Percentiles rank a stretch among this genome's conserved stretches.
Conservation (phyloP, 2,329 filamentous ascomycete genomes). For the Colletotrichum eremochloae region DNA sequence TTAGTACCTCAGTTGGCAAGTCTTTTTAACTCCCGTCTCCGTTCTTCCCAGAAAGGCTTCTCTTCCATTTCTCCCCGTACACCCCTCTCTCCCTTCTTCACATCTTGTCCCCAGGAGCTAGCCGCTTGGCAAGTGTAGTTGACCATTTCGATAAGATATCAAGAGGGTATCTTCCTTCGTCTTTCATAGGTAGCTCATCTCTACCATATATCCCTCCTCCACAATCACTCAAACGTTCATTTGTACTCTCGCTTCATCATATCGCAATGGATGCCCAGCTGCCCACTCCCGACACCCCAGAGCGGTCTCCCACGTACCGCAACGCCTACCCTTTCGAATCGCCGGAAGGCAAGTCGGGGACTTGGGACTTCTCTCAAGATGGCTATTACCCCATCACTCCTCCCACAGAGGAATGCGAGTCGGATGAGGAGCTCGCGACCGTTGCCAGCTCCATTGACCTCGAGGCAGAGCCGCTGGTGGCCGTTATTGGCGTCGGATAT, state of each 20-base stretch:
- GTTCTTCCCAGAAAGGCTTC: slow-evolving; percentile 13
- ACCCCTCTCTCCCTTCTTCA: slow-evolving; percentile 26
- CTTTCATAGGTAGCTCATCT: background rate
- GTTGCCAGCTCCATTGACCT: slow-evolving; percentile 39
- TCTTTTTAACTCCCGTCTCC: slow-evolving; percentile 40
- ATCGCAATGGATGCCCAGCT: slow-evolving; percentile 35
- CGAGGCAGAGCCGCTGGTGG: slow-evolving; percentile 54
- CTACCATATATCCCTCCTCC: background rate
- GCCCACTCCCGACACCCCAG: slow-evolving; percentile 38
- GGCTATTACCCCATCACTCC: slow-evolving; percentile 42
- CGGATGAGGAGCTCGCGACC: slow-evolving; percentile 41
- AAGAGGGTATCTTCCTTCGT: slow-evolving; percentile 20
- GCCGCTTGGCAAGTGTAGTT: slow-evolving; percentile 32
- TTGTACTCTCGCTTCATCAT: slow-evolving; percentile 15
- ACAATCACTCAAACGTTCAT: slow-evolving; percentile 13
- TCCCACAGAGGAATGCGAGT: slow-evolving; percentile 42
- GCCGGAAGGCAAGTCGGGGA: slow-evolving; percentile 16
- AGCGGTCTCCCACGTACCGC: slow-evolving; percentile 29
- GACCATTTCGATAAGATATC: slow-evolving; percentile 33
- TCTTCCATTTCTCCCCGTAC: slow-evolving; percentile 16
- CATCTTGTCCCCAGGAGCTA: slow-evolving; percentile 6
- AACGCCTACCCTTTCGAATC: slow-evolving; percentile 31
- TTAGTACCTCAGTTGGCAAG: slow-evolving; percentile 36
- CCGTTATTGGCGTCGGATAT: slow-evolving; percentile 66
- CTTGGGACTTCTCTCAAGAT: slow-evolving; percentile 36